Evolutionary conservation across 345 rosid genomes (phyloP).

Genomic region (Eucalyptus camaldulensis): DNA sequence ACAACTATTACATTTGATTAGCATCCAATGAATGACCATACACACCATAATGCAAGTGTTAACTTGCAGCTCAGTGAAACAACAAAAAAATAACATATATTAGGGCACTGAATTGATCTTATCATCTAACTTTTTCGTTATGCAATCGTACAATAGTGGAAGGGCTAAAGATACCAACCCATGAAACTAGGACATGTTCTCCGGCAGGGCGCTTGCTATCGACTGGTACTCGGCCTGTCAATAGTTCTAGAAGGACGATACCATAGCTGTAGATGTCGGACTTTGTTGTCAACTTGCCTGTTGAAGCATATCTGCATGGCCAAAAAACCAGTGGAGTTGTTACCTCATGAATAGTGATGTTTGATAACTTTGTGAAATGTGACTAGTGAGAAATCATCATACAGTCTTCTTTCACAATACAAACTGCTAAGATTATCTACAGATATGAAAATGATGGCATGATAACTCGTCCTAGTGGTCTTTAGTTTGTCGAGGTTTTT

Average conservation of each 20-base stretch:
- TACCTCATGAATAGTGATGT: not conserved
- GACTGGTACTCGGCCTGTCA: constrained; percentile 76
- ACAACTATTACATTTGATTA: not conserved
- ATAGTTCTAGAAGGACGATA: constrained; percentile 63
- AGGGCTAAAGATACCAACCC: constrained; percentile 39
- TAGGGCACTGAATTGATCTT: not conserved
- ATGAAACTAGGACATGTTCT: constrained; percentile 79
- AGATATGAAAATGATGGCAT: not conserved
- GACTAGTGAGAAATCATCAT: not conserved
- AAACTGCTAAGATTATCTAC: not conserved
- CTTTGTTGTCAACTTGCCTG: constrained; percentile 86
- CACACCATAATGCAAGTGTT: not conserved
- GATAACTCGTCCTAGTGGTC: not conserved
- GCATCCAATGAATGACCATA: not conserved
- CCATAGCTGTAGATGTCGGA: constrained; percentile 93
- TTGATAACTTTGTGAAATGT: not conserved
- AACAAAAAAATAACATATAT: not conserved
- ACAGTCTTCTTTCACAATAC: not conserved
- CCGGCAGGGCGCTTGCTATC: constrained; percentile 60
- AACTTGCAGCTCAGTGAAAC: not conserved
- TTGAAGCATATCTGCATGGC: constrained; percentile 57
- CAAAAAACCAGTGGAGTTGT: not conserved
- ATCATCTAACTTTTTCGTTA: not conserved
- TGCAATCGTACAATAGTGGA: not conserved
- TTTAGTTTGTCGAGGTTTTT: not conserved